Conservation (phyloP, 768 basidiomycete genomes). For the Lactarius deliciosus region DNA sequence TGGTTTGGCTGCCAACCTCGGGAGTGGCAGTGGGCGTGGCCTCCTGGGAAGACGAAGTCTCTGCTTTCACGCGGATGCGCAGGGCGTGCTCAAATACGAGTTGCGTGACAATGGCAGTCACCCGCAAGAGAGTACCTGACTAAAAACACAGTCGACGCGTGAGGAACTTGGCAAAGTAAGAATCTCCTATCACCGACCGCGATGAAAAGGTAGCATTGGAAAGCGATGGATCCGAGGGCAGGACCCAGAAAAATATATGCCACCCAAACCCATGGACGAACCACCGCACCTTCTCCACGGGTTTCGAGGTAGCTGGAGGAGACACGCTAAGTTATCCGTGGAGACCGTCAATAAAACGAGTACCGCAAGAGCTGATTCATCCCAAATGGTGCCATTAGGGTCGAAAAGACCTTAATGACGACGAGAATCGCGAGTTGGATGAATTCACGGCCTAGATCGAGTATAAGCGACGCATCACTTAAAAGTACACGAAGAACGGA, state of each 20-base stretch:
- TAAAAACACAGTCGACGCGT: not conserved
- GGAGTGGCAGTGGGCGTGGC: slow-evolving; percentile 13
- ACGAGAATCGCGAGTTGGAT: slow-evolving; percentile 17
- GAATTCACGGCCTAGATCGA: slow-evolving; percentile 23
- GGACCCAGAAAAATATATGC: slow-evolving; percentile 50
- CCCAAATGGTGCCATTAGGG: slow-evolving; percentile 35
- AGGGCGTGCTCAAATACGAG: slow-evolving; percentile 57
- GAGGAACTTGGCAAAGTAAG: not conserved
- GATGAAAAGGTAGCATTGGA: slow-evolving; percentile 54
- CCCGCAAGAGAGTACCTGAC: slow-evolving; percentile 42
- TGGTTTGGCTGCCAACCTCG: slow-evolving; percentile 27
- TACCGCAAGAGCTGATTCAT: slow-evolving; percentile 37
- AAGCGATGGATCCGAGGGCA: slow-evolving; percentile 41
- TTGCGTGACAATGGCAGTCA: slow-evolving; percentile 50
- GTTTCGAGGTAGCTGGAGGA: slow-evolving; percentile 54
- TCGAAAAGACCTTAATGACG: slow-evolving; percentile 23
- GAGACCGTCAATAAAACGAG: slow-evolving; percentile 1
- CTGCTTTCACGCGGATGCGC: slow-evolving; percentile 51
- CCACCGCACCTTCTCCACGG: slow-evolving; percentile 44
- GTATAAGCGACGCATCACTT: not conserved
- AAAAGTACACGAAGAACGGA: not conserved
- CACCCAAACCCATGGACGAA: slow-evolving; percentile 74
- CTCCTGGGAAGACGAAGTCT: slow-evolving; percentile 31
- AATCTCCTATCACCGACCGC: slow-evolving; percentile 29
- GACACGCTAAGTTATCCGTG: not conserved